Evolutionary conservation across 345 rosid genomes (phyloP).

Genomic region (Leavenworthia alabamica): DNA sequence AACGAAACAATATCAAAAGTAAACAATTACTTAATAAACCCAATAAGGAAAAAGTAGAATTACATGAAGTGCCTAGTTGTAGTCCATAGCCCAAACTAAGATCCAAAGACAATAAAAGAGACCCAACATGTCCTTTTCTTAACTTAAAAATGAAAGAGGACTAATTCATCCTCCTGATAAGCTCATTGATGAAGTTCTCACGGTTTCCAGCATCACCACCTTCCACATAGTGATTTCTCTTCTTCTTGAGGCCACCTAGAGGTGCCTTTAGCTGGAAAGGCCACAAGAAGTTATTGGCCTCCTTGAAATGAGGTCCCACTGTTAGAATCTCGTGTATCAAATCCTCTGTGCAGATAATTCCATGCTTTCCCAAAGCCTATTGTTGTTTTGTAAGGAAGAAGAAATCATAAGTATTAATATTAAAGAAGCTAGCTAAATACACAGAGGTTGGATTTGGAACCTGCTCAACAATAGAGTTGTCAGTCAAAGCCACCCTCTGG

Average conservation of each 20-base stretch:
- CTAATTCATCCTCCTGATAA: conserved; percentile 91
- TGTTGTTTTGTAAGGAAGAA: background rate
- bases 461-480: conserved; percentile 74
- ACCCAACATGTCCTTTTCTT: conserved; percentile 2
- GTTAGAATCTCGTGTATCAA: conserved; percentile 82
- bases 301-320: conserved; percentile 91
- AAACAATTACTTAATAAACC: background rate
- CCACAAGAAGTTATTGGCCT: conserved; percentile 89
- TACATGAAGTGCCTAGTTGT: too few species aligned
- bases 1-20: background rate
- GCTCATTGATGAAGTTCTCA: conserved; percentile 74
- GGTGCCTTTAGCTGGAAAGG: conserved; percentile 97
- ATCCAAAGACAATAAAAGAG: background rate
- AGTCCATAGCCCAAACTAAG: background rate
- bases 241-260: conserved; percentile 72
- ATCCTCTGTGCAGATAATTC: conserved; percentile 72
- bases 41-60: background rate
- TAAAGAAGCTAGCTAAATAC: background rate
- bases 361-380: conserved; percentile 65
- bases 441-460: conserved; percentile 10
- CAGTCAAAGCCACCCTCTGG: conserved; percentile 73
- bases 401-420: background rate
- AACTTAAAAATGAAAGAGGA: conserved; percentile 4
- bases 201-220: conserved; percentile 90
- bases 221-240: conserved; percentile 93